Percentiles rank a stretch among this genome's conserved stretches.
These are phyloP conservation scores for Rhizopogon roseolus DNA, from an alignment of 768 basidiomycete species.

Conservation along the genomic window DNA sequence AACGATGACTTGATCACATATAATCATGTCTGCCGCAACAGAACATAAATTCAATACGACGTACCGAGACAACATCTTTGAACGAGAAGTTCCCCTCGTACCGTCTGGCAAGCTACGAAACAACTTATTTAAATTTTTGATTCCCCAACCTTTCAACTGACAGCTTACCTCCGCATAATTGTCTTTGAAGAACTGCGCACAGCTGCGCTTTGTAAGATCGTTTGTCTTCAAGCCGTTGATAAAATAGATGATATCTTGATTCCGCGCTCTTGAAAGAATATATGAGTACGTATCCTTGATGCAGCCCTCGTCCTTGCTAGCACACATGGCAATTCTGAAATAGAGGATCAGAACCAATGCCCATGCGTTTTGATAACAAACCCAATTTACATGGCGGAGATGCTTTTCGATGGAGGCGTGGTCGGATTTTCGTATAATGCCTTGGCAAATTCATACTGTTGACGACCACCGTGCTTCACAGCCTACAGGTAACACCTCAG, in stretches of 20 bases:
- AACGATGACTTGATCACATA: constrained; percentile 29
- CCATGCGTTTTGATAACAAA: neutral
- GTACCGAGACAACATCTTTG: constrained; percentile 46
- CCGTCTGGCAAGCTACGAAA: constrained; percentile 51
- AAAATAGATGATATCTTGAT: constrained; percentile 63
- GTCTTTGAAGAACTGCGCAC: constrained; percentile 61
- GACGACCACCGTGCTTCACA: constrained; percentile 66
- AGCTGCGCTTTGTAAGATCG: constrained; percentile 43
- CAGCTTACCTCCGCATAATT: constrained; percentile 58
- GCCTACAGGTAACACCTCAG: constrained; percentile 35
- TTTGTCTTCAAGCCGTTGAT: constrained; percentile 57
- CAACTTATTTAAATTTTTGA: neutral
- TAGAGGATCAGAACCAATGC: neutral
- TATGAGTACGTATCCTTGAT: constrained; percentile 59
- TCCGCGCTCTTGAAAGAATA: constrained; percentile 47
- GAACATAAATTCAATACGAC: constrained; percentile 13
- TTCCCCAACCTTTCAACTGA: neutral
- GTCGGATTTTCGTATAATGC: constrained; percentile 65
- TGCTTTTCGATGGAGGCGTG: constrained; percentile 63
- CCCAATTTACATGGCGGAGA: constrained; percentile 58
- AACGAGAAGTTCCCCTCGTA: constrained; percentile 69
- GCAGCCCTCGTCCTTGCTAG: constrained; percentile 50
- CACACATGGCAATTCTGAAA: constrained; percentile 47
- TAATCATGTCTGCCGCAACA: constrained; percentile 3
- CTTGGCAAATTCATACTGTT: constrained; percentile 71